A percentile compares a stretch with the other conserved stretches of the same genome.
phyloP scores from a whole-genome alignment of 495 filamentous ascomycete species.

The Aspergillus egyptiacus region DNA sequence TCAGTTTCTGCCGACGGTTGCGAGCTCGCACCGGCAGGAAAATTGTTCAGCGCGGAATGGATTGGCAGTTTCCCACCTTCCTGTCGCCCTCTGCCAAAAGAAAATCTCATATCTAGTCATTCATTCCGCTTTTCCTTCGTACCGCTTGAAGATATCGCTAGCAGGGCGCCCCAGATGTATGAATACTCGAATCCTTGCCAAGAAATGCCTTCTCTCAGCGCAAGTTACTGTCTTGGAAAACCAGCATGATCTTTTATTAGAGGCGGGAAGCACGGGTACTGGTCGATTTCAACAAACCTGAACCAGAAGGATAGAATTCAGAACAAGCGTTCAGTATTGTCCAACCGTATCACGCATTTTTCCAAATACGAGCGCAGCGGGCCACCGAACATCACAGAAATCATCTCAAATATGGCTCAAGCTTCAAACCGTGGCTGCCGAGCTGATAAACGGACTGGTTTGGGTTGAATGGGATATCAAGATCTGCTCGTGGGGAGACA shows the following conservation, averaged over 20 bases:
- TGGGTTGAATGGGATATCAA: not conserved
- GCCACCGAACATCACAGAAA: not conserved
- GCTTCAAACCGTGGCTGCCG: not conserved
- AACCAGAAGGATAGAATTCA: not conserved
- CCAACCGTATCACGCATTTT: not conserved
- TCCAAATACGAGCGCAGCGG: not conserved
- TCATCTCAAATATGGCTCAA: not conserved
- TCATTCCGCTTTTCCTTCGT: not conserved
- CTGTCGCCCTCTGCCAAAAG: not conserved
- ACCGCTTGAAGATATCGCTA: not conserved
- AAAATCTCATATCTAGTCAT: not conserved
- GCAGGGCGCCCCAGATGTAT: not conserved
- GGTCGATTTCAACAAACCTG: not conserved
- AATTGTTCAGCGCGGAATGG: not conserved
- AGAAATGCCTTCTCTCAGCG: not conserved
- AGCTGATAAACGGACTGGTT: not conserved
- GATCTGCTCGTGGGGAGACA: slow-evolving; percentile 4
- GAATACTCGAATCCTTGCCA: not conserved
- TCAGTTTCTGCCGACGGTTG: not conserved
- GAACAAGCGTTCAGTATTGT: not conserved
- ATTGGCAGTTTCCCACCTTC: not conserved
- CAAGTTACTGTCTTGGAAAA: not conserved
- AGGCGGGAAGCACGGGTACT: not conserved
- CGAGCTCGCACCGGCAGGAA: not conserved
- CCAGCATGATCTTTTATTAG: not conserved